Base-by-base conservation (phyloP, 2,329 filamentous ascomycete species). In the Triangularia verruculosa region DNA sequence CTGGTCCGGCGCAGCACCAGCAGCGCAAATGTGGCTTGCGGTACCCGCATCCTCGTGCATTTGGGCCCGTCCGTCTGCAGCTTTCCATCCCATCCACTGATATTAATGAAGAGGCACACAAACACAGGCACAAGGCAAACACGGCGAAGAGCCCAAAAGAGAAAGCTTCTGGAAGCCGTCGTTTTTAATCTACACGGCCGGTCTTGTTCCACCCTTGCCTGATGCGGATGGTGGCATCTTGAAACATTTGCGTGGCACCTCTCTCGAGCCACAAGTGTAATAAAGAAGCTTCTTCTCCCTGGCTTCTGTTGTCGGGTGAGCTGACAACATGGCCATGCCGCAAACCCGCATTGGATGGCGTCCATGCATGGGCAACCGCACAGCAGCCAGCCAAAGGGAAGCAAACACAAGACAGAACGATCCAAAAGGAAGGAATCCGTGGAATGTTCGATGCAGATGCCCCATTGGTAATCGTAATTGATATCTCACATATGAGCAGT, bases 371-470 rank as follows among this genome's bases (percentile, higher is more conserved):
- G 3, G 51, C 51, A 54, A 54, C 25, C 24, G 27, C 51, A 54
- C 15, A 11, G 17, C 51, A 9, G n/a, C n/a, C 39, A 47, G n/a
- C 39, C 39, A 47, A 47, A 47, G n/a, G 39, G n/a, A n/a, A n/a
- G n/a, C n/a, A n/a, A n/a, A n/a, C n/a, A n/a, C n/a, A n/a, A n/a
- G n/a, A n/a, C n/a, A n/a, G n/a, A n/a, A n/a, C n/a, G n/a, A 47
- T 47, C 39, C 39, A 20, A 47, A 47, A 12, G 39, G 17, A 20
- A 47, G 39, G 32, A 54, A 61, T 39, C 57, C 22, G 24, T 60
- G 34, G 61, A 54, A 64, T 57, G 59, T 64, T 64, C 63, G 47
- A 11, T 62, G 59, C 63, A 64, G 47, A 64, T 64, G n/a, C 63
- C 59, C 56, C 30, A 61, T 59, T 32, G 11, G 27, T 43, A 25